Evolutionary conservation across 371 early-diverging fungal species (phyloP).

Genomic region (Dinochytrium kinnereticum): DNA sequence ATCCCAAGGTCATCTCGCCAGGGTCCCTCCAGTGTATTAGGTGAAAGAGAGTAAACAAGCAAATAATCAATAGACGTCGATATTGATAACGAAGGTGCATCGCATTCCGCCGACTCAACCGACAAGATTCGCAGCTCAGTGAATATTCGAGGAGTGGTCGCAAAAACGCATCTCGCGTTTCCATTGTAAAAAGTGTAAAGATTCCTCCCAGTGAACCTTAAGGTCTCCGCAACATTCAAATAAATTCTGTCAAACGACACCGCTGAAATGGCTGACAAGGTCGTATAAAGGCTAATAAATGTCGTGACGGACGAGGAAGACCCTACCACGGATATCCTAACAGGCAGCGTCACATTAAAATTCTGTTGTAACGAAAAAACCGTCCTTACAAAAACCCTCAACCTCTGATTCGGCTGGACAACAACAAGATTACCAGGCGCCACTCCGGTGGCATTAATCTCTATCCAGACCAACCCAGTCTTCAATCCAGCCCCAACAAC

Average conservation of each 20-base stretch:
- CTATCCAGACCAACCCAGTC: not conserved
- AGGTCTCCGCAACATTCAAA: not conserved
- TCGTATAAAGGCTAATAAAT: not conserved
- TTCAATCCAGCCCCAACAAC: constrained; percentile 27
- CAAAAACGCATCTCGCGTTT: not conserved
- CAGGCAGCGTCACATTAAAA: not conserved
- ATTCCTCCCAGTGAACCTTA: not conserved
- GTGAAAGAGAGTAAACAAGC: not conserved
- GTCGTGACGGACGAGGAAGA: not conserved
- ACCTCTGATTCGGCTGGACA: not conserved
- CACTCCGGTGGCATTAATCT: not conserved
- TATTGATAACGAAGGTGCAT: not conserved
- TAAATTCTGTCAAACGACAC: not conserved
- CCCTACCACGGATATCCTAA: not conserved
- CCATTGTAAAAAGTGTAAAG: not conserved
- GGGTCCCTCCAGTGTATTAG: not conserved
- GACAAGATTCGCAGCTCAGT: not conserved
- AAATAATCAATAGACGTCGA: not conserved
- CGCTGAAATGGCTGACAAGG: not conserved
- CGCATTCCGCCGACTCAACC: not conserved
- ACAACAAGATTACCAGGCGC: not conserved
- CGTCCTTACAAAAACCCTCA: not conserved
- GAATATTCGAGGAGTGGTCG: not conserved
- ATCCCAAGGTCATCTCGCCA: not conserved
- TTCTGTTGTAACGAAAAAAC: not conserved